Evolutionary conservation across 2,329 filamentous ascomycete genomes (phyloP), one percentile per base, ranked within the genome.

Genomic region (Blumeria hordei): DNA sequence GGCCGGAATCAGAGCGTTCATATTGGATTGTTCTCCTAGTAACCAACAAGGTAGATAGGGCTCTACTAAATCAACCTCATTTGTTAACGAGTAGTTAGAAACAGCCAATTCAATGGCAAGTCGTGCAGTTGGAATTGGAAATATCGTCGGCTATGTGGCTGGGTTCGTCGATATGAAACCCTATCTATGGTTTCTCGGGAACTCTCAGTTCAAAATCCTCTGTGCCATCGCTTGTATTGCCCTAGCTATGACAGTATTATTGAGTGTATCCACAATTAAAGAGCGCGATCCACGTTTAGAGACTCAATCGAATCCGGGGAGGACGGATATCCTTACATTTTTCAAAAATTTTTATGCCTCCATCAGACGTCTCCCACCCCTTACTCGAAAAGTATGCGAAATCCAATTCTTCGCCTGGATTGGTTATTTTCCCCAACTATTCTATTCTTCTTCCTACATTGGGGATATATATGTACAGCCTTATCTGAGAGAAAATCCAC

Each of bases 41-140:
- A 88, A 95, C 64, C 90, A 96, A 66, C 90, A 96, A 69, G 71
- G 71, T 71, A 59, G 8, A 28, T 16, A 1, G 18, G 16, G 18
- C 14, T 14, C 5, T 43, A 12, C n/a, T 14, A 6, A 33, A 10
- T 52, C 14, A 32, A 32, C 8, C 6, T 6, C 18, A 41, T 28
- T 35, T 39, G 36, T 56, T 56, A 55, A 57, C 32, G 41, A 3
- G 28, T 33, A 34, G 35, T 28, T 47, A 63, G 63, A 64, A 68
- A 75, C 82, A 39, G 90, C 88, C 55, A 96, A 96, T 69, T 83
- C 90, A 43, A 95, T 93, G 88, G 87, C 90, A 18, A 88, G 86
- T 63, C 80, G 90, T 54, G 77, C 90, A 56, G 83, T 81, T 10
- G 90, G 90, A 28, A 70, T 94, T 49, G 92, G 90, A 35, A 95